A percentile compares a stretch with the other conserved stretches of the same genome.
Evolutionary conservation across 169 alveolate species (phyloP).

Genomic region (Perkinsus marinus): DNA sequence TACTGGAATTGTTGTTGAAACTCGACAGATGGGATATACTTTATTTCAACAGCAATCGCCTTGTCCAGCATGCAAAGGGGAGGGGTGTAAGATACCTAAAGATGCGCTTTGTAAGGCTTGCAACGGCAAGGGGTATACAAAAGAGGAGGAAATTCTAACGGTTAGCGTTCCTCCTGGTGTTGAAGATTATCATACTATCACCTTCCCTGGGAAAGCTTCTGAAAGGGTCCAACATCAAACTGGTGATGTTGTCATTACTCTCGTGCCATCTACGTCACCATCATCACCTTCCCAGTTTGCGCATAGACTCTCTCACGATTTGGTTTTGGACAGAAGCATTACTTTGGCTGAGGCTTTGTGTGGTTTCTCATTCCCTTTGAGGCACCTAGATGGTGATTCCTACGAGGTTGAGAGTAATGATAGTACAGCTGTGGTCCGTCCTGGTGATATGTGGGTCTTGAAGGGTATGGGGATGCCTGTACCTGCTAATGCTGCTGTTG

Average conservation of each 20-base stretch:
- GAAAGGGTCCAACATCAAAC: no score
- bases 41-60: conserved; percentile 73
- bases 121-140: no score
- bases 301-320: conserved; percentile 43
- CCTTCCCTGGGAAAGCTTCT: no score
- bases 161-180: no score
- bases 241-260: no score
- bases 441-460: conserved; percentile 66
- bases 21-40: conserved; percentile 77
- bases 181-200: no score
- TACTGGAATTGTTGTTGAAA: conserved; percentile 69
- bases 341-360: conserved; percentile 76
- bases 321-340: conserved; percentile 60
- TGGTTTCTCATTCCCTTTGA: conserved; percentile 70
- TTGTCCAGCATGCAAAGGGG: conserved; percentile 79
- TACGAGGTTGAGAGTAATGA: no score
- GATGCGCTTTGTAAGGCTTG: conserved; percentile 35
- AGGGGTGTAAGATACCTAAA: conserved; percentile 51
- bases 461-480: conserved; percentile 83
- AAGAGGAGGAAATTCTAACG: no score
- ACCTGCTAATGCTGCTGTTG: no score
- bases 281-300: no score
- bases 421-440: conserved; percentile 56
- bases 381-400: conserved; percentile 69
- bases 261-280: no score